phyloP scores from a whole-genome alignment of 179 eudicot genomes.

The Patellifolia procumbens region DNA sequence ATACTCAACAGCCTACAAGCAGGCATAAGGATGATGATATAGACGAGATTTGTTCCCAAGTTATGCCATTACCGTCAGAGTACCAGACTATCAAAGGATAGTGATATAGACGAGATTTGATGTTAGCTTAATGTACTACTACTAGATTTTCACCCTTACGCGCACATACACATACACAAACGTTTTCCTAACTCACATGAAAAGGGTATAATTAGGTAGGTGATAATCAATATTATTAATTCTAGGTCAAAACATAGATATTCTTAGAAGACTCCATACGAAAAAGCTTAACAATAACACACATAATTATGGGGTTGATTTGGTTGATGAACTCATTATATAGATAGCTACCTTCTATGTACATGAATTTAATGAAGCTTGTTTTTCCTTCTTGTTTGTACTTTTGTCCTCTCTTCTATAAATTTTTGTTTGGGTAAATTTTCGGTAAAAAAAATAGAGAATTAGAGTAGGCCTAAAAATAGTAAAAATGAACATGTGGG shows the following conservation, averaged over 20 bases:
- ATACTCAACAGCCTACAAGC: too few species aligned
- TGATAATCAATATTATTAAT: too few species aligned
- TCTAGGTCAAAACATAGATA: background rate
- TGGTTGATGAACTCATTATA: background rate
- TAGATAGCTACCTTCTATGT: background rate
- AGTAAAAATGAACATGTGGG: conserved; percentile 14
- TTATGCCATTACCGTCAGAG: too few species aligned
- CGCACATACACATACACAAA: too few species aligned
- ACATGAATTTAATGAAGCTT: background rate
- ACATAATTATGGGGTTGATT: background rate
- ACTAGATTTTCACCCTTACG: too few species aligned
- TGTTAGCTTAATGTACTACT: too few species aligned
- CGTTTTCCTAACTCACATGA: background rate
- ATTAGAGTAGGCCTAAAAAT: conserved; percentile 6
- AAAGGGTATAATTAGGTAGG: background rate
- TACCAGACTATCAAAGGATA: too few species aligned
- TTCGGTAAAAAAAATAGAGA: conserved; percentile 13
- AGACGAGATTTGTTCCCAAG: too few species aligned
- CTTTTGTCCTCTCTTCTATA: background rate
- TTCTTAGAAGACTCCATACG: background rate
- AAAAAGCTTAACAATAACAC: background rate
- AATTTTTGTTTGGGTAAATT: background rate
- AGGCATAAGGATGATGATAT: too few species aligned
- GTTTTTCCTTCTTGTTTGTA: background rate
- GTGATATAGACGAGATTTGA: too few species aligned